These are phyloP conservation scores for Plectosphaerella cucumerina DNA, from an alignment of 2,329 filamentous ascomycete genomes.

Conservation along the genomic window DNA sequence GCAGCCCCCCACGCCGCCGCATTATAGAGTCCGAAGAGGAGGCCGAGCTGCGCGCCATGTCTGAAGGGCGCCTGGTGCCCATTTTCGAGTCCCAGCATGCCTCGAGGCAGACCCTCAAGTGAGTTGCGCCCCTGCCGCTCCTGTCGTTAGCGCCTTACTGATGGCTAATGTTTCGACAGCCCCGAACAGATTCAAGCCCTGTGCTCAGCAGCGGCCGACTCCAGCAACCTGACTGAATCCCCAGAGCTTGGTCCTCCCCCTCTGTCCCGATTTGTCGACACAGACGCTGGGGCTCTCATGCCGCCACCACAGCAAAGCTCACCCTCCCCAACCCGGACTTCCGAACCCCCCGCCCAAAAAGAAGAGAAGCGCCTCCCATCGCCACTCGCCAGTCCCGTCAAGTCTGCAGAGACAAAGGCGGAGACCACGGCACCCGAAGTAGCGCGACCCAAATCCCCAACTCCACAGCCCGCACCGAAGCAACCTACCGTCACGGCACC, in stretches of 20 bases:
- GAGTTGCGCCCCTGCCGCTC: background rate
- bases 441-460: background rate
- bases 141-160: background rate
- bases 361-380: too few species aligned
- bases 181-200: slow-evolving; percentile 61
- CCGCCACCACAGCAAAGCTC: slow-evolving; percentile 39
- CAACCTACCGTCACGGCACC: background rate
- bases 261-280: slow-evolving; percentile 54
- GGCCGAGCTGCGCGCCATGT: slow-evolving; percentile 42
- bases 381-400: background rate
- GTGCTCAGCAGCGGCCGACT: slow-evolving; percentile 40
- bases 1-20: slow-evolving; percentile 52
- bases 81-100: slow-evolving; percentile 62
- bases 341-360: background rate
- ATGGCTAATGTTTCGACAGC: slow-evolving; percentile 31
- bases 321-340: background rate
- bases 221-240: slow-evolving; percentile 49
- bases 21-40: slow-evolving; percentile 54
- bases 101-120: background rate
- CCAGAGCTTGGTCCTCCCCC: slow-evolving; percentile 66
- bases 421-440: background rate
- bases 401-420: background rate
- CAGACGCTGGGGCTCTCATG: slow-evolving; percentile 43
- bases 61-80: slow-evolving; percentile 56
- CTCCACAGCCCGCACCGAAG: background rate